A percentile compares a stretch with the other conserved stretches of the same genome.
Conservation (phyloP, 495 filamentous ascomycete genomes). For the Penicillium canariense region DNA sequence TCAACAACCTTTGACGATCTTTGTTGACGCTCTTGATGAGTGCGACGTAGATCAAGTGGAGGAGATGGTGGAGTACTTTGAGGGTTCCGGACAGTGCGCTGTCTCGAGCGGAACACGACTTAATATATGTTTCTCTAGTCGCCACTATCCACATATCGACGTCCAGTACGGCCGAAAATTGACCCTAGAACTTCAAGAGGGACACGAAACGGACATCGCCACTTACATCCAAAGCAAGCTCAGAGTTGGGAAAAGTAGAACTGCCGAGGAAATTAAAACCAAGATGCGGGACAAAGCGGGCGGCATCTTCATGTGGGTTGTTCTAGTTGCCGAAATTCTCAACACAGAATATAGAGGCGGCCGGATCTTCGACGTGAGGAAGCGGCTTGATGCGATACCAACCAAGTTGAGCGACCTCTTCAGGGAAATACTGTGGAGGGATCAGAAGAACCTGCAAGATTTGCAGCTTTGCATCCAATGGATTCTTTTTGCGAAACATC, state of each 20-base stretch:
- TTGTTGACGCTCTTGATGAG: slow-evolving; percentile 45
- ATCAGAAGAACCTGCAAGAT: slow-evolving; percentile 23
- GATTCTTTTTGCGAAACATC: slow-evolving; percentile 35
- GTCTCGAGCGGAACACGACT: slow-evolving; percentile 11
- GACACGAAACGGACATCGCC: slow-evolving; percentile 28
- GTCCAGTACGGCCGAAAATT: slow-evolving; percentile 29
- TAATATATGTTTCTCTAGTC: slow-evolving; percentile 46
- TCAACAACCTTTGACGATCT: slow-evolving; percentile 24
- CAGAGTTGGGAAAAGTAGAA: slow-evolving; percentile 10
- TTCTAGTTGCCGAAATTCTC: slow-evolving; percentile 44
- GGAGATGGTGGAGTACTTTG: slow-evolving; percentile 42
- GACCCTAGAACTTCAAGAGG: slow-evolving; percentile 27
- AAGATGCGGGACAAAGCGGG: slow-evolving; percentile 38
- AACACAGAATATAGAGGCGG: slow-evolving; percentile 36
- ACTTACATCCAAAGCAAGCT: slow-evolving; percentile 26
- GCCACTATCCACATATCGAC: slow-evolving; percentile 49
- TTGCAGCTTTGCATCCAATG: slow-evolving; percentile 36
- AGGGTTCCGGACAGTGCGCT: slow-evolving; percentile 27
- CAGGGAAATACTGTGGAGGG: slow-evolving; percentile 35
- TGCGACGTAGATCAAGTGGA: slow-evolving; percentile 34
- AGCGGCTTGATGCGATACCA: slow-evolving; percentile 35
- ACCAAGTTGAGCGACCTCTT: slow-evolving; percentile 36
- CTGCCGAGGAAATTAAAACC: slow-evolving; percentile 11
- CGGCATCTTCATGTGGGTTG: slow-evolving; percentile 52
- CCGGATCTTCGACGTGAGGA: slow-evolving; percentile 17